These are phyloP conservation scores for Colletotrichum sp. DNA, from an alignment of 2,329 filamentous ascomycete species.

Conservation along the genomic window DNA sequence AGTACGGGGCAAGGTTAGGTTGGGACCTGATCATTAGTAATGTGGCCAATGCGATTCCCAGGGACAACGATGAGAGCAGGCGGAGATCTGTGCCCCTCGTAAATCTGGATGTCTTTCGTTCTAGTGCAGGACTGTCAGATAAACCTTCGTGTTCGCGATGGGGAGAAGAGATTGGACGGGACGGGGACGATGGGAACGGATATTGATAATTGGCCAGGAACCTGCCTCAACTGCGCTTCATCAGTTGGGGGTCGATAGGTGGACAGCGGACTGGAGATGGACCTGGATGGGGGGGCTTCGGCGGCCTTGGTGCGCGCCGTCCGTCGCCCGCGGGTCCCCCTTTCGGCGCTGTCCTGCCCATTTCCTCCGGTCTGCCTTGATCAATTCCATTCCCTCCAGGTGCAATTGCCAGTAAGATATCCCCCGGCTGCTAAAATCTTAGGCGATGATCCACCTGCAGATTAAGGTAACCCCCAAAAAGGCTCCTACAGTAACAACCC, in stretches of 20 bases:
- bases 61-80: neutral
- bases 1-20: neutral
- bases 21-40: neutral
- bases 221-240: neutral
- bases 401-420: neutral
- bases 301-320: neutral
- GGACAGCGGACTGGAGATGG: neutral
- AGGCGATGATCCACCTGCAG: neutral
- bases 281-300: neutral
- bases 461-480: neutral
- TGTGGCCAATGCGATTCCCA: neutral
- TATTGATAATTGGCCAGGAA: neutral
- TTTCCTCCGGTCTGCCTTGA: neutral
- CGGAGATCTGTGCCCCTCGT: neutral
- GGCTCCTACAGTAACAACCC: no score
- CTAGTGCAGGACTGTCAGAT: neutral
- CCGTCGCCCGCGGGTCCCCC: slow-evolving; percentile 1
- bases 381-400: neutral
- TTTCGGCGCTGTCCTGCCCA: neutral
- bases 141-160: neutral
- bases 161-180: neutral
- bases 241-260: neutral
- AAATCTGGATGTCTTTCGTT: neutral
- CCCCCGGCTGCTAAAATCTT: neutral
- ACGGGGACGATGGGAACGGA: neutral